Evolutionary conservation across 2,329 filamentous ascomycete species (phyloP).

Genomic region (Talaromyces funiculosus): DNA sequence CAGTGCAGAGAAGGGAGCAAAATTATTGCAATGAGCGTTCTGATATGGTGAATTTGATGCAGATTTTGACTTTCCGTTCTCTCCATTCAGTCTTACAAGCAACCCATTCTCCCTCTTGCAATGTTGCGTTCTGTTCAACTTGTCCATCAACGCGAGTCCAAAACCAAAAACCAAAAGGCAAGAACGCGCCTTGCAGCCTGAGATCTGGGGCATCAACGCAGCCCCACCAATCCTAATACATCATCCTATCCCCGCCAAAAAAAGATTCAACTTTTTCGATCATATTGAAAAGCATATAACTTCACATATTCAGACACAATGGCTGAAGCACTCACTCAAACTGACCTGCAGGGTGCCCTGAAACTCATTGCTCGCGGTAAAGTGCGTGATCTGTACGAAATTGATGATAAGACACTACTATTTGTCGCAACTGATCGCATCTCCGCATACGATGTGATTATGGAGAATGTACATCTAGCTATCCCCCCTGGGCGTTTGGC

Average conservation of each 20-base stretch:
- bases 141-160: neutral
- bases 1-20: neutral
- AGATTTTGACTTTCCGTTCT: neutral
- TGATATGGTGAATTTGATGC: neutral
- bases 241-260: constrained; percentile 1
- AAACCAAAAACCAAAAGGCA: neutral
- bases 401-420: constrained; percentile 66
- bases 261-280: neutral
- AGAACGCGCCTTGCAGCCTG: constrained; percentile 7
- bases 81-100: neutral
- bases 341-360: constrained; percentile 40
- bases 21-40: neutral
- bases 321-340: constrained; percentile 35
- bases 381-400: constrained; percentile 73
- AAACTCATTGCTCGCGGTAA: constrained; percentile 59
- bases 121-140: neutral
- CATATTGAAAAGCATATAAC: neutral
- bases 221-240: neutral
- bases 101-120: neutral
- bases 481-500: too few species aligned
- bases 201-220: neutral
- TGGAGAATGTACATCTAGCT: constrained; percentile 61
- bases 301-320: constrained; percentile 20
- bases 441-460: constrained; percentile 89
- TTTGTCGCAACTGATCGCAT: constrained; percentile 87